Conservation (phyloP, 352 stramenopile genomes). For the Hyphochytrium catenoides region DNA sequence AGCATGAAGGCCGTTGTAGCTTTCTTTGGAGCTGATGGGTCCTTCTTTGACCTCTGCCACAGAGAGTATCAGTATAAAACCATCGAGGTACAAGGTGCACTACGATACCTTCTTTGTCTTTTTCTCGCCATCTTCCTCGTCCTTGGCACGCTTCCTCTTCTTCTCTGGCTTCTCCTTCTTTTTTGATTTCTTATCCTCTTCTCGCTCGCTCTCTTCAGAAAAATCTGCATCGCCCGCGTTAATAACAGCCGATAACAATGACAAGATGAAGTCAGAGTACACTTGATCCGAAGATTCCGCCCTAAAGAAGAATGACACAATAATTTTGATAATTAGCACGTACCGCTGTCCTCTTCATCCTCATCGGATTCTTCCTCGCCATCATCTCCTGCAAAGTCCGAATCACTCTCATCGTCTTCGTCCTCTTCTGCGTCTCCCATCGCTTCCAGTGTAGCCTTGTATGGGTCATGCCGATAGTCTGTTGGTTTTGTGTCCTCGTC, state of each 20-base stretch:
- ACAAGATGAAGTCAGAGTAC: too few relatives aligned
- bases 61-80: too few relatives aligned
- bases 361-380: conserved; percentile 21
- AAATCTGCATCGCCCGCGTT: conserved; percentile 30
- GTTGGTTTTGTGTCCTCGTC: conserved; percentile 18
- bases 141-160: conserved; percentile 11
- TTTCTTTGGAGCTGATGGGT: too few relatives aligned
- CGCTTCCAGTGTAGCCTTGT: conserved; percentile 33
- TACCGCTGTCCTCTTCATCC: conserved; percentile 31
- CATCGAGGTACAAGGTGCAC: too few relatives aligned
- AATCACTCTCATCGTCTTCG: conserved; percentile 71
- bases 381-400: conserved; percentile 68
- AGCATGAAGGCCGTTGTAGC: too few relatives aligned
- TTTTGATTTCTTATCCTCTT: conserved; percentile 24
- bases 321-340: too few relatives aligned
- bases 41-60: too few relatives aligned
- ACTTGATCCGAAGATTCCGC: too few relatives aligned
- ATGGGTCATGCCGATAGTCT: conserved; percentile 44
- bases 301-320: too few relatives aligned
- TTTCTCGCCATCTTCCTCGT: conserved; percentile 11
- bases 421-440: conserved; percentile 70
- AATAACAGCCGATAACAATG: too few relatives aligned
- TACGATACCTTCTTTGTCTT: conserved; percentile 11
- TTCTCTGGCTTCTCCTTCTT: conserved; percentile 25
- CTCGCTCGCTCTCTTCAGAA: conserved; percentile 28